Conservation (phyloP, 2,329 filamentous ascomycete genomes). For the Karstenula rhodostoma region DNA sequence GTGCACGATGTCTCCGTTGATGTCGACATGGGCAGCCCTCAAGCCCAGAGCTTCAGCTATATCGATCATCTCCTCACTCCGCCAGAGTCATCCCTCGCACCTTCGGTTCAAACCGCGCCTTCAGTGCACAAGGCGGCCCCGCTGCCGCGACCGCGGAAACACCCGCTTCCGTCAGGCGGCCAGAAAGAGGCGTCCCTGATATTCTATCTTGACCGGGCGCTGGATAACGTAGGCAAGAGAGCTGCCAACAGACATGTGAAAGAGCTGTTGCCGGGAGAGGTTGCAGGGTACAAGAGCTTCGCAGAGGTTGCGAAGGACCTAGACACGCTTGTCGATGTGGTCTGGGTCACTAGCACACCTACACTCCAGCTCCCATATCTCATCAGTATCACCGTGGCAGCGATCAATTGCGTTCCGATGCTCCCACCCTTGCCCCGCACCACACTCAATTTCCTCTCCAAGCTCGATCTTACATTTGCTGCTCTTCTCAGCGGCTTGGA, state of each 20-base stretch:
- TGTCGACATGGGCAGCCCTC: conserved; percentile 7
- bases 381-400: conserved; percentile 76
- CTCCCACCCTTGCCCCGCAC: conserved; percentile 74
- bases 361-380: conserved; percentile 84
- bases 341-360: conserved; percentile 88
- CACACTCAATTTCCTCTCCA: conserved; percentile 75
- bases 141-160: conserved; percentile 62
- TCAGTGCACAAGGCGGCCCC: conserved; percentile 34
- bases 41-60: not conserved
- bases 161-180: conserved; percentile 64
- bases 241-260: conserved; percentile 57
- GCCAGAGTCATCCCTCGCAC: conserved; percentile 56
- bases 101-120: conserved; percentile 43
- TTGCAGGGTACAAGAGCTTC: conserved; percentile 67
- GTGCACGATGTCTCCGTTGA: not conserved
- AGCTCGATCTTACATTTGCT: conserved; percentile 84
- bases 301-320: conserved; percentile 77
- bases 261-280: conserved; percentile 50
- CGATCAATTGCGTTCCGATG: conserved; percentile 74
- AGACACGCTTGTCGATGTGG: conserved; percentile 76
- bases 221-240: conserved; percentile 27
- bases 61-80: conserved; percentile 52
- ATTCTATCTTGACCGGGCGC: conserved; percentile 61
- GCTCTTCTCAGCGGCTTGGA: conserved; percentile 75
- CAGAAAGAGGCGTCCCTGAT: conserved; percentile 67